phyloP scores from a whole-genome alignment of 148 eudicot genomes.

The Rhododendron griersonianum region DNA sequence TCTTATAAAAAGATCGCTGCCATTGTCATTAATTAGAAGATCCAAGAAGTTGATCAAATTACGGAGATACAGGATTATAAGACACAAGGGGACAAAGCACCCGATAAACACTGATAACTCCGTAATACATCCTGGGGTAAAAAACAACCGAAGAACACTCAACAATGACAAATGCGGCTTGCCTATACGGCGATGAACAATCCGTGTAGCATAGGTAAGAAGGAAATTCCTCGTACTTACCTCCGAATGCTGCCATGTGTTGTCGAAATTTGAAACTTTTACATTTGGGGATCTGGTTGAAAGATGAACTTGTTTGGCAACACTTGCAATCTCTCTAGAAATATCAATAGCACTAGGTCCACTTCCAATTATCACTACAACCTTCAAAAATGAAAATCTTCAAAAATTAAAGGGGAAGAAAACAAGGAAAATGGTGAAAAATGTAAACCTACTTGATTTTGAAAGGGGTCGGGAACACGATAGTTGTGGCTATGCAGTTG shows the following conservation, averaged over 20 bases:
- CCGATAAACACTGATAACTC: too few species aligned
- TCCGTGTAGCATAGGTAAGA: neutral
- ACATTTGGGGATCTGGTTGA: conserved; percentile 47
- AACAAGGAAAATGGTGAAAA: neutral
- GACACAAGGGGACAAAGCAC: neutral
- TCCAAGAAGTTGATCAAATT: too few species aligned
- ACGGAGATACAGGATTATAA: too few species aligned
- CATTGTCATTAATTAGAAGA: too few species aligned
- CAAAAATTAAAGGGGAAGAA: neutral
- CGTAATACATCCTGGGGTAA: too few species aligned
- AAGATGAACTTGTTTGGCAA: conserved; percentile 65
- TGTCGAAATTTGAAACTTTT: conserved; percentile 29
- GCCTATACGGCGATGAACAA: neutral
- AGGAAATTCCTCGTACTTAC: conserved; percentile 9
- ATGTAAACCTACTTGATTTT: conserved; percentile 16
- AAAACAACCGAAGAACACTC: too few species aligned
- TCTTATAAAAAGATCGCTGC: too few species aligned
- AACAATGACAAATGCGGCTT: too few species aligned
- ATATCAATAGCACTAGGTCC: conserved; percentile 58
- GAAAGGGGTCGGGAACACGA: conserved; percentile 52
- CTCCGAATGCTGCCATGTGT: conserved; percentile 48
- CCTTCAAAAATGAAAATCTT: conserved; percentile 20
- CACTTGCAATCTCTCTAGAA: conserved; percentile 39
- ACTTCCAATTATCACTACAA: conserved; percentile 54
- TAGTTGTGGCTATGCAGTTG: conserved; percentile 76